phyloP scores from a whole-genome alignment of 2,329 filamentous ascomycete species.

The Cladosporium halotolerans region DNA sequence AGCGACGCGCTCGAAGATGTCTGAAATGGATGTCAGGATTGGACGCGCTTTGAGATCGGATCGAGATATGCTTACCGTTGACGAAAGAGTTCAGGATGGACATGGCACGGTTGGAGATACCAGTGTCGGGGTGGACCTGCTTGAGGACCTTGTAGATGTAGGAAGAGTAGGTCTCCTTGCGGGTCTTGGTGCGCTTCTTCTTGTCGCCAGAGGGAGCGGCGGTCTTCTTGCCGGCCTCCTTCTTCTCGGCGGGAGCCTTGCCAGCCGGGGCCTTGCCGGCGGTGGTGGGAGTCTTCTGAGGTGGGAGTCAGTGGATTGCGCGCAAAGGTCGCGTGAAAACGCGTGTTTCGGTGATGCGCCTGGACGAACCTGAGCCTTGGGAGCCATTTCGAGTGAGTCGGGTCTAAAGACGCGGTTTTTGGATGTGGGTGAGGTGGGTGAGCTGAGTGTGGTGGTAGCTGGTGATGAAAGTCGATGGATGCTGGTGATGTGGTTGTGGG shows the following conservation, averaged over 20 bases:
- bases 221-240: slow-evolving; percentile 99
- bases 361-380: slow-evolving; percentile 67
- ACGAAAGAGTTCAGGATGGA: slow-evolving; percentile 99
- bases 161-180: slow-evolving; percentile 99
- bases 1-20: slow-evolving; percentile 98
- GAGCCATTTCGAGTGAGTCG: slow-evolving; percentile 70
- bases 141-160: slow-evolving; percentile 99
- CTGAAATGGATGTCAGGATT: slow-evolving; percentile 41
- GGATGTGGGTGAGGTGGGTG: slow-evolving; percentile 22
- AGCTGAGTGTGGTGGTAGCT: slow-evolving; percentile 27
- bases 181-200: slow-evolving; percentile 99
- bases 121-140: slow-evolving; percentile 99
- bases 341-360: slow-evolving; percentile 1
- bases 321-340: slow-evolving; percentile 20
- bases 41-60: background rate
- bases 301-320: slow-evolving; percentile 7
- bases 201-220: slow-evolving; percentile 85
- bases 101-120: slow-evolving; percentile 99
- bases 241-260: slow-evolving; percentile 89
- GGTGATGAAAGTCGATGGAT: slow-evolving; percentile 27
- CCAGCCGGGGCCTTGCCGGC: slow-evolving; percentile 86
- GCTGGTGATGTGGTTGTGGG: slow-evolving; percentile 34
- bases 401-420: slow-evolving; percentile 24
- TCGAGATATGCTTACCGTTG: slow-evolving; percentile 63
- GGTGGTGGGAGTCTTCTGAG: slow-evolving; percentile 67